Conservation (phyloP, 1,284 basidiomycete genomes). For the Boletus sp. region DNA sequence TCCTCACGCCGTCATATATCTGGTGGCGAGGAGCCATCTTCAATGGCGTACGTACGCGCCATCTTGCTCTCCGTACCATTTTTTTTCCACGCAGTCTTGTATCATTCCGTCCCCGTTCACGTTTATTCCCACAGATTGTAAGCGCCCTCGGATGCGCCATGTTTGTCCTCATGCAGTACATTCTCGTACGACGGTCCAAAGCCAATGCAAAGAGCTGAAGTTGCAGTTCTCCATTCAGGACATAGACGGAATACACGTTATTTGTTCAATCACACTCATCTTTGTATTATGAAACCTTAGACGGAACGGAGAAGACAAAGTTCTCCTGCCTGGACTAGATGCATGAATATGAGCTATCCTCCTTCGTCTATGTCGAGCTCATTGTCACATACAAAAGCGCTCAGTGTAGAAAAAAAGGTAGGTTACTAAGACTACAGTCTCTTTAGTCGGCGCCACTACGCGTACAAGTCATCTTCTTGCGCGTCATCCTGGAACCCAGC, state of each 20-base stretch:
- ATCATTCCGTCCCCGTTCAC: neutral
- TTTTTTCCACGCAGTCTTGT: neutral
- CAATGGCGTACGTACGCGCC: conserved; percentile 29
- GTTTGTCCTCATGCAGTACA: conserved; percentile 33
- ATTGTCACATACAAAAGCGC: conserved; percentile 13
- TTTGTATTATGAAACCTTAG: too few relatives aligned
- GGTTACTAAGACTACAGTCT: neutral
- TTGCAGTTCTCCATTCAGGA: neutral
- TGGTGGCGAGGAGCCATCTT: conserved; percentile 40
- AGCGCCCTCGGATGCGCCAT: conserved; percentile 32
- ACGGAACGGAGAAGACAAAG: neutral
- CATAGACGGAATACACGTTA: neutral
- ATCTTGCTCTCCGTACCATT: too few relatives aligned
- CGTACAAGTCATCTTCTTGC: conserved; percentile 89
- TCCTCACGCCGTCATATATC: conserved; percentile 32
- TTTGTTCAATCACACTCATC: too few relatives aligned
- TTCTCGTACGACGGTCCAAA: conserved; percentile 26
- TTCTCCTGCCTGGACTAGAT: neutral
- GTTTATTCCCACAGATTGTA: conserved; percentile 18
- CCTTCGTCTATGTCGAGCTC: conserved; percentile 19
- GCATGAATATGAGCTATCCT: neutral
- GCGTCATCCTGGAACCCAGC: conserved; percentile 81
- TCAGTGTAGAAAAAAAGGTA: neutral
- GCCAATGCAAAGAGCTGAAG: neutral
- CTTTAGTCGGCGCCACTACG: conserved; percentile 44